Evolutionary conservation across 352 stramenopile genomes (phyloP), one percentile per base, ranked within the genome.

Genomic region (Pythium apleroticum): DNA sequence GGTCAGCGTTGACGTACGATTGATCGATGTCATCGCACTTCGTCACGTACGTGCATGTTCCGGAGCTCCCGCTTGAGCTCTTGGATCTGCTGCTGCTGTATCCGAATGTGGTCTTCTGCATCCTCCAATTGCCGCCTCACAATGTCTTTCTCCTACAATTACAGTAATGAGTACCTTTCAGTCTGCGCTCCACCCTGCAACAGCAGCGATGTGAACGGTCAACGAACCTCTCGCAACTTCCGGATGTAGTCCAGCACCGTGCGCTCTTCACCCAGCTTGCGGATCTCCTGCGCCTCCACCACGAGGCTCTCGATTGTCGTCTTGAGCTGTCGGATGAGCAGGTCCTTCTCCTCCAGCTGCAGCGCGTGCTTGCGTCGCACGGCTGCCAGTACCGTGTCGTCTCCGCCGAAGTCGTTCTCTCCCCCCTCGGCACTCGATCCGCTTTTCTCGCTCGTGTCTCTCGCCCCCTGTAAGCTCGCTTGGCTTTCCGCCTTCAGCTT

Each of bases 171-270:
- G 30, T 9, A 9, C n/a, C 30, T 33, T 33, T 10, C 30, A 5
- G 30, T 33, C 30, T 10, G 30, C 30, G 10, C n/a, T n/a, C n/a
- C n/a, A n/a, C n/a, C n/a, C n/a, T n/a, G 10, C 3, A 24, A 22
- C 30, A 52, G 24, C 17, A 25, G n/a, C 24, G n/a, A 24, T 12
- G 17, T 52, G n/a, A n/a, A n/a, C n/a, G 9, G 24, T 27, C n/a
- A 7, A 58, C 67, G 17, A 49, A 86, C 77, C 64, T 93, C 77
- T 15, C 87, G 80, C 49, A 96, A 65, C 49, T 92, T 93, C 19
- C 87, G 87, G 17, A 96, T 80, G 68, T 93, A 96, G 28, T 94
- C 82, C 5, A 96, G 70, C 66, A 96, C 87, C 1, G 86, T 79
- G 30, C 76, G 74, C 54, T 96, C 81, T 70, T 94, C 84, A 19